phyloP scores from a whole-genome alignment of 164 flowering plant genomes.

The Magnolia kwangsiensis region DNA sequence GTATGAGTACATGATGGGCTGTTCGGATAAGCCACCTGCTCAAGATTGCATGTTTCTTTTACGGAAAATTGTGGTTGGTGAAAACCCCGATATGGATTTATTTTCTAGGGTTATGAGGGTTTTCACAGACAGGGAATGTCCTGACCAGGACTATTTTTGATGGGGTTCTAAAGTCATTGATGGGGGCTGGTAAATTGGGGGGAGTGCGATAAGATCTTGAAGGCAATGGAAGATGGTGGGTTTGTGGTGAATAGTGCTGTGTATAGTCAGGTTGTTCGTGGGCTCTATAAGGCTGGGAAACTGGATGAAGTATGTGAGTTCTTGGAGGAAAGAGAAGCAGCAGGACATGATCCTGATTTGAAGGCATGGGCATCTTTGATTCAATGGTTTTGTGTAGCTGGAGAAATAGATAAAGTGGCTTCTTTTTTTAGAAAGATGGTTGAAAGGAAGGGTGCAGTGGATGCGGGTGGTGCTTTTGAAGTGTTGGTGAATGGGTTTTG shows the following conservation, averaged over 20 bases:
- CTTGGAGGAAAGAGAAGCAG: conserved; percentile 31
- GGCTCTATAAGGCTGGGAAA: conserved; percentile 36
- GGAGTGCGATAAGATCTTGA: conserved; percentile 49
- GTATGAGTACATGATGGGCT: conserved; percentile 63
- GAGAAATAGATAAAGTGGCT: conserved; percentile 51
- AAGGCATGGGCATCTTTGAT: conserved; percentile 47
- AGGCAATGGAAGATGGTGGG: conserved; percentile 58
- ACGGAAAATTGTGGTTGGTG: conserved; percentile 44
- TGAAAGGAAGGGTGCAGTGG: conserved; percentile 30
- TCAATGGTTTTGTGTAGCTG: conserved; percentile 49
- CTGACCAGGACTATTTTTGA: conserved; percentile 37
- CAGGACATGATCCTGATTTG: conserved; percentile 25
- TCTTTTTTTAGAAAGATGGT: conserved; percentile 45
- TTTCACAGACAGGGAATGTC: conserved; percentile 42
- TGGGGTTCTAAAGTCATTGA: conserved; percentile 56
- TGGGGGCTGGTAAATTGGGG: conserved; percentile 55
- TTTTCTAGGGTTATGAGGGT: conserved; percentile 46
- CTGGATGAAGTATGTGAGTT: conserved; percentile 42
- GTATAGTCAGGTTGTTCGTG: conserved; percentile 35
- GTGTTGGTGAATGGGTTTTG: conserved; percentile 48
- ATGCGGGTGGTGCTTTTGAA: conserved; percentile 49
- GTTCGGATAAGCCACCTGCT: conserved; percentile 49
- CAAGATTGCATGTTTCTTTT: conserved; percentile 53
- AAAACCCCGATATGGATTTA: conserved; percentile 47
- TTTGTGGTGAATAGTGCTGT: conserved; percentile 28